phyloP scores from a whole-genome alignment of 2,329 filamentous ascomycete species.

The Trichoderma aggressivum region DNA sequence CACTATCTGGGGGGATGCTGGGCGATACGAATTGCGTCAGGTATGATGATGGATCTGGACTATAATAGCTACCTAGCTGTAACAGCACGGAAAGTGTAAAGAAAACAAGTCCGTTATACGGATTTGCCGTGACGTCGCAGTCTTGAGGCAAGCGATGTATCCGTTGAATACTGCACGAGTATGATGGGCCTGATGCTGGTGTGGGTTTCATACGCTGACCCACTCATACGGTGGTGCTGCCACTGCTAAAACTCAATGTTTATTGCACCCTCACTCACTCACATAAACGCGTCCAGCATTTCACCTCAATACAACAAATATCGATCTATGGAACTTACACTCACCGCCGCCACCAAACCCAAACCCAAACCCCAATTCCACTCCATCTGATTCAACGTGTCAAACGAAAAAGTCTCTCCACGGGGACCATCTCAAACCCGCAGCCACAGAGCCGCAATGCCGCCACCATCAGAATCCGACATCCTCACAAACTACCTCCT shows the following conservation, averaged over 20 bases:
- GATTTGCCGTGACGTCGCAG: not conserved
- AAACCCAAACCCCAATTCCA: not conserved
- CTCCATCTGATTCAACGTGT: not conserved
- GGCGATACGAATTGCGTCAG: not conserved
- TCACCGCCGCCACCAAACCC: not conserved
- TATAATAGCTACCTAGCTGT: not conserved
- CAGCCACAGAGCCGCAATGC: not conserved
- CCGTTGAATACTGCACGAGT: too few species aligned
- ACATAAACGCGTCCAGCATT: not conserved
- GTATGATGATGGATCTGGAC: not conserved
- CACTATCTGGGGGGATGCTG: not conserved
- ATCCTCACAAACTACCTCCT: slow-evolving; percentile 78
- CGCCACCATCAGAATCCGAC: slow-evolving; percentile 57
- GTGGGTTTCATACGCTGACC: not conserved
- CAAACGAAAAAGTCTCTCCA: slow-evolving; percentile 43
- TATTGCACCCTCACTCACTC: slow-evolving; percentile 27
- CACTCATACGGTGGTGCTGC: not conserved
- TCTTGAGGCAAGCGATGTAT: not conserved
- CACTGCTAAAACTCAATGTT: not conserved
- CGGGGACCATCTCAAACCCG: not conserved
- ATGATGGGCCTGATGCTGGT: too few species aligned
- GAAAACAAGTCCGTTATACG: not conserved
- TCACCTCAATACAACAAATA: not conserved
- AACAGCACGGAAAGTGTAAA: not conserved
- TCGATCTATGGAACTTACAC: not conserved